Conservation (phyloP, 805 yeast genomes). For the Candida maltosa region DNA sequence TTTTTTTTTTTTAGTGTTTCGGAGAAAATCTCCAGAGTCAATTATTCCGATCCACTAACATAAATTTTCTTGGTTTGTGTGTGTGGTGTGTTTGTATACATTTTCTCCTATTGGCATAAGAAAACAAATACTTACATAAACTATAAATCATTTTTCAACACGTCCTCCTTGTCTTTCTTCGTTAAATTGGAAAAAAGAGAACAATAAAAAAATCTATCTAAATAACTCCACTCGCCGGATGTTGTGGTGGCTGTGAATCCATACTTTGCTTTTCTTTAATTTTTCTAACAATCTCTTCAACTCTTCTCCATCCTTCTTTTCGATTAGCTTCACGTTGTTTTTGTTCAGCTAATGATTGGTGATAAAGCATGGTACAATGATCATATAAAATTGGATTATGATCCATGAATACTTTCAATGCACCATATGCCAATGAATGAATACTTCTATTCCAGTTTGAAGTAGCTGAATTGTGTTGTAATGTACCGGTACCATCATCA, state of each 20-base stretch:
- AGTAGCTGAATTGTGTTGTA: constrained; percentile 44
- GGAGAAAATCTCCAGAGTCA: too few relatives aligned
- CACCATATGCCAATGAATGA: constrained; percentile 85
- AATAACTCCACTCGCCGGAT: too few relatives aligned
- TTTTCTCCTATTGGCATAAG: too few relatives aligned
- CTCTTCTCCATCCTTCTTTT: constrained; percentile 66
- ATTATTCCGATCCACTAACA: too few relatives aligned
- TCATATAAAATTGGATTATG: constrained; percentile 88
- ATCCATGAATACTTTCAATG: constrained; percentile 88
- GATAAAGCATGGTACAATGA: constrained; percentile 85
- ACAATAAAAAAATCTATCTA: too few relatives aligned
- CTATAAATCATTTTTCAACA: too few relatives aligned
- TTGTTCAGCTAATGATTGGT: constrained; percentile 74
- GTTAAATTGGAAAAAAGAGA: too few relatives aligned
- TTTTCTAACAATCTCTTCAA: constrained; percentile 55
- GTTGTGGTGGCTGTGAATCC: constrained; percentile 6
- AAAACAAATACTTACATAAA: too few relatives aligned
- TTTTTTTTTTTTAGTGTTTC: too few relatives aligned
- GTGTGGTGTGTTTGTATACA: too few relatives aligned
- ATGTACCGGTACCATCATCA: constrained; percentile 27
- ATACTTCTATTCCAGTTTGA: constrained; percentile 92
- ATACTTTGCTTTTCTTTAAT: constrained; percentile 15
- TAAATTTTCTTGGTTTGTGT: too few relatives aligned
- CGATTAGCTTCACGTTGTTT: constrained; percentile 59
- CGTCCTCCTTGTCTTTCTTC: too few relatives aligned